Conservation (phyloP, 164 flowering plant genomes). For the Vitis labrusca region DNA sequence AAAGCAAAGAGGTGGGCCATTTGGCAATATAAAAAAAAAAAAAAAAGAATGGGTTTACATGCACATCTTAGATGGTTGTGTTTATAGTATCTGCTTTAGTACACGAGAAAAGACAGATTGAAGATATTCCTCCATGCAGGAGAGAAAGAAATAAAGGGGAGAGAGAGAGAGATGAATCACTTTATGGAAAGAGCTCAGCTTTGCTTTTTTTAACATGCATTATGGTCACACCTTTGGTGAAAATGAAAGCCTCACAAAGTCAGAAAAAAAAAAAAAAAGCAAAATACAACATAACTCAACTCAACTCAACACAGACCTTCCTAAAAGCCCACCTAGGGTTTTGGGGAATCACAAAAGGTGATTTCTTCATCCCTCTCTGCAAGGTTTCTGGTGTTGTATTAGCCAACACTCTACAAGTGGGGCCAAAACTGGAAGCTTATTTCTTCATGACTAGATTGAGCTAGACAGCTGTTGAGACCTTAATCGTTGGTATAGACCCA, state of each 20-base stretch:
- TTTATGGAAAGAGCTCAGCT: conserved; percentile 32
- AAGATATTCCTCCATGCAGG: conserved; percentile 41
- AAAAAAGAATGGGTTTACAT: no score
- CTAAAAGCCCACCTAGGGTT: conserved; percentile 21
- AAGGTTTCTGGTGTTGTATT: conserved; percentile 8
- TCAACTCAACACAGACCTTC: conserved; percentile 16
- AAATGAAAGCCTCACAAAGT: conserved; percentile 20
- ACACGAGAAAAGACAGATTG: conserved; percentile 27
- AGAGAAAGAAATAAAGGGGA: conserved; percentile 7
- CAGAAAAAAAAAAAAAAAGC: neutral
- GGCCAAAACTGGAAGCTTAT: conserved; percentile 27
- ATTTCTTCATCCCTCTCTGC: conserved; percentile 11
- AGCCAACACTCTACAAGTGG: conserved; percentile 20
- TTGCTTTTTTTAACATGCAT: conserved; percentile 19
- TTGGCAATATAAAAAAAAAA: no score
- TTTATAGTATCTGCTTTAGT: neutral
- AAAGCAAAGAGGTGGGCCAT: no score
- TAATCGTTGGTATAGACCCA: conserved; percentile 27
- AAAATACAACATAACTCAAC: neutral
- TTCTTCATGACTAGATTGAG: conserved; percentile 13
- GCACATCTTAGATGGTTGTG: no score
- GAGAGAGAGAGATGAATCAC: conserved; percentile 11
- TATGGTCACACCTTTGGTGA: conserved; percentile 28
- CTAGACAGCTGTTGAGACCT: conserved; percentile 28
- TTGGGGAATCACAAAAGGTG: conserved; percentile 32